Conservation (phyloP, 164 flowering plant species). For the Vitis cinerea region DNA sequence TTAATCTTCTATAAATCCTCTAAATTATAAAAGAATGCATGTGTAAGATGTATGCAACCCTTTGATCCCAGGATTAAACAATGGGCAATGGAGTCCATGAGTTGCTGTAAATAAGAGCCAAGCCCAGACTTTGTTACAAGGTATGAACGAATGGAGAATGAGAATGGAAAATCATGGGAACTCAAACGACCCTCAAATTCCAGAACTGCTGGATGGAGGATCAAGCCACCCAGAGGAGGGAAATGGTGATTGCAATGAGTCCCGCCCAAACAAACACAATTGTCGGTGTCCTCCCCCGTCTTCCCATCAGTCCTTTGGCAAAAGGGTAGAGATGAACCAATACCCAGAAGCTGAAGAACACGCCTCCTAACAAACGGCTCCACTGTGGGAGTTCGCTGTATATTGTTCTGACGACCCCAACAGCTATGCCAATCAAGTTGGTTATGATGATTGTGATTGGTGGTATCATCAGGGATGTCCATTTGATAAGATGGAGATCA, state of each 20-base stretch:
- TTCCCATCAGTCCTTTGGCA: conserved; percentile 88
- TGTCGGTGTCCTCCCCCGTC: conserved; percentile 82
- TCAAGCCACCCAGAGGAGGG: conserved; percentile 86
- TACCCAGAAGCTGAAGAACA: conserved; percentile 92
- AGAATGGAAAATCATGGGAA: conserved; percentile 44
- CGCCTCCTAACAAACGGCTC: conserved; percentile 79
- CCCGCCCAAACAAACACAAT: conserved; percentile 89
- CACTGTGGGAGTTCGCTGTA: conserved; percentile 68
- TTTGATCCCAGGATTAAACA: too few species aligned
- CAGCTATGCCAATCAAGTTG: conserved; percentile 73
- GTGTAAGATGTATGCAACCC: too few species aligned
- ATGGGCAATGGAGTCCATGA: too few species aligned
- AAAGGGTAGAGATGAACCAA: conserved; percentile 85
- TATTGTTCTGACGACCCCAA: conserved; percentile 61
- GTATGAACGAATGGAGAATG: too few species aligned
- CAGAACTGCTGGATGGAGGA: conserved; percentile 44
- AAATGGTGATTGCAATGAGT: conserved; percentile 75
- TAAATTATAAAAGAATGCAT: too few species aligned
- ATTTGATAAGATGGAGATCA: conserved; percentile 70
- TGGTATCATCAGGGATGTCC: conserved; percentile 83
- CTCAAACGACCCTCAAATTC: conserved; percentile 65
- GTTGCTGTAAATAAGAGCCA: too few species aligned
- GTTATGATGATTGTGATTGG: conserved; percentile 71
- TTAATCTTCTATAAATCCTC: too few species aligned
- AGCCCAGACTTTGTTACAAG: too few species aligned